A percentile compares a stretch with the other conserved stretches of the same genome.
phyloP scores from a whole-genome alignment of 495 filamentous ascomycete species.

The Friedmanniomyces simplex region DNA sequence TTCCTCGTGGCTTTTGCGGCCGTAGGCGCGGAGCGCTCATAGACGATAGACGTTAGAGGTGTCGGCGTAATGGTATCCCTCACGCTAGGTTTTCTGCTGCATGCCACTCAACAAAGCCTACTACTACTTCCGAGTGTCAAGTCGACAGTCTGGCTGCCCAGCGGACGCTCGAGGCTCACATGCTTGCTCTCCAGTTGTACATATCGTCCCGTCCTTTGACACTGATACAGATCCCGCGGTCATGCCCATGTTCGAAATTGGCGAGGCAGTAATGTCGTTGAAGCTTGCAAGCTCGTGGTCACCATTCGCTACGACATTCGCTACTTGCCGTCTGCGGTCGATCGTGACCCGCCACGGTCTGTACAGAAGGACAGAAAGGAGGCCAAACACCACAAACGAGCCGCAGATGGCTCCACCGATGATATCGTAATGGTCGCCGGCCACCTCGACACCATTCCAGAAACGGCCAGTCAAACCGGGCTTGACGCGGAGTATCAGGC shows the following conservation, averaged over 20 bases:
- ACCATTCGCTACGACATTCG: not conserved
- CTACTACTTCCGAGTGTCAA: no score
- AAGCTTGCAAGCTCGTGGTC: not conserved
- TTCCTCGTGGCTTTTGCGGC: no score
- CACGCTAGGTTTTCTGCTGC: not conserved
- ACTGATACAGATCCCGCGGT: not conserved
- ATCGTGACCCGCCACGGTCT: conserved; percentile 63
- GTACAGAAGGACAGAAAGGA: conserved; percentile 60
- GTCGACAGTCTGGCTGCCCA: no score
- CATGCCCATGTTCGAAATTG: not conserved
- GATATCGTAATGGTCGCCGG: conserved; percentile 74
- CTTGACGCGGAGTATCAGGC: conserved; percentile 56
- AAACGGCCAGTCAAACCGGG: conserved; percentile 62
- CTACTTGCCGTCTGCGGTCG: conserved; percentile 26
- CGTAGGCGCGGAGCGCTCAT: no score
- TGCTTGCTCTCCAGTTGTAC: not conserved
- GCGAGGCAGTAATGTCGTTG: not conserved
- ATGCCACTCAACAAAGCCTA: no score
- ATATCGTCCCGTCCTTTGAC: not conserved
- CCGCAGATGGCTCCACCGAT: conserved; percentile 75
- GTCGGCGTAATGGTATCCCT: not conserved
- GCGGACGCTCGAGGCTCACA: not conserved
- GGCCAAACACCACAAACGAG: conserved; percentile 67
- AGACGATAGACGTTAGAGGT: not conserved
- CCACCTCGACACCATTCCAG: conserved; percentile 72